Conservation (phyloP, 2,329 filamentous ascomycete species). For the Tolypocladium ophioglossoides region DNA sequence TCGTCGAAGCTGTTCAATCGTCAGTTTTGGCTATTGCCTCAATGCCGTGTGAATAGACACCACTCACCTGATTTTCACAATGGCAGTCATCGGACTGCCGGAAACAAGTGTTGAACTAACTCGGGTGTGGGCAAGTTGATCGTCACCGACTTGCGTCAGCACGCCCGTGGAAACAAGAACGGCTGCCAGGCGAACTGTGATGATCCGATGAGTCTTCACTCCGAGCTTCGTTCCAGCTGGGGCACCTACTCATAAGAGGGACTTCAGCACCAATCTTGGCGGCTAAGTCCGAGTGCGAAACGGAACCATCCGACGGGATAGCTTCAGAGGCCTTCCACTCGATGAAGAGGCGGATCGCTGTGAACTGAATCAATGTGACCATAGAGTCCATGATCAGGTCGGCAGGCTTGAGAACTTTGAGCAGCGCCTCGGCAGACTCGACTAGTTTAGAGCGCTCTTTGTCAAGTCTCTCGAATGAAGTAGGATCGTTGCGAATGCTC, state of each 20-base stretch:
- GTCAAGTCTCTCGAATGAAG: not conserved
- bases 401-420: not conserved
- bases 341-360: constrained; percentile 16
- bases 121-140: not conserved
- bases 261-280: constrained; percentile 14
- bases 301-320: constrained; percentile 15
- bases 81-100: not conserved
- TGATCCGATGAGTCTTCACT: not conserved
- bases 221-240: not conserved
- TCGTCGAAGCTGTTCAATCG: constrained; percentile 13
- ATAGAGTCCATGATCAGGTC: constrained; percentile 6
- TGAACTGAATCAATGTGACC: not conserved
- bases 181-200: constrained; percentile 1
- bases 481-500: not conserved
- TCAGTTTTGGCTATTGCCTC: not conserved
- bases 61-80: constrained; percentile 1
- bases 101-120: not conserved
- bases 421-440: not conserved
- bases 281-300: constrained; percentile 18
- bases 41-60: no score
- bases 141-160: constrained; percentile 1
- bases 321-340: constrained; percentile 20
- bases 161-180: constrained; percentile 3
- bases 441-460: not conserved
- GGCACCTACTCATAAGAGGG: not conserved